These are phyloP conservation scores for Fusarium euwallaceae DNA, from an alignment of 2,329 filamentous ascomycete genomes.

Conservation along the genomic window DNA sequence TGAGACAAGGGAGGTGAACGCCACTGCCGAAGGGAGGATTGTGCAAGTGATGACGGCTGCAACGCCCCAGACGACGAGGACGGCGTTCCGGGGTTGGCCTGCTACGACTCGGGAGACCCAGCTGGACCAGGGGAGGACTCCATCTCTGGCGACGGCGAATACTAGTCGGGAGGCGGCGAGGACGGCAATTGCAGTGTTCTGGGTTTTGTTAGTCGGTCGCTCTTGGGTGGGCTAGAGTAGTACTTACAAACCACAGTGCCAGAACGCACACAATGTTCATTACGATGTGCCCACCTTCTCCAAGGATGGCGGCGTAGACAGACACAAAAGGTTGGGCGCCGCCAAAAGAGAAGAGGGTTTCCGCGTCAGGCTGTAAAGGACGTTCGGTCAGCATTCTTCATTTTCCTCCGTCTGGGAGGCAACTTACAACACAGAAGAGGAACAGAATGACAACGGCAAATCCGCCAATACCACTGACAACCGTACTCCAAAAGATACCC, in stretches of 20 bases:
- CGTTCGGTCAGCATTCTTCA: rapidly evolving
- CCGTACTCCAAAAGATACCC: conserved; percentile 72
- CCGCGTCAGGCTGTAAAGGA: conserved; percentile 59
- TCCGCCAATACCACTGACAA: conserved; percentile 68
- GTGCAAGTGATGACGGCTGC: conserved; percentile 69
- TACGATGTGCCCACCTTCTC: conserved; percentile 68
- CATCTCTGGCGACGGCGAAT: conserved; percentile 72
- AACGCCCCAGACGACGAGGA: conserved; percentile 69
- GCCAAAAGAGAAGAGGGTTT: conserved; percentile 65
- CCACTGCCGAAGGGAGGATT: conserved; percentile 67
- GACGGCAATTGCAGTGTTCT: conserved; percentile 71
- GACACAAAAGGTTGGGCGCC: conserved; percentile 71
- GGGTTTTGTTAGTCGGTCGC: not conserved
- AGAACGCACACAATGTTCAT: conserved; percentile 71
- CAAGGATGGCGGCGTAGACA: conserved; percentile 69
- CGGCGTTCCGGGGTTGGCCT: conserved; percentile 71
- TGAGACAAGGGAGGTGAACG: conserved; percentile 67
- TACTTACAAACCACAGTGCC: conserved; percentile 63
- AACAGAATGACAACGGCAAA: conserved; percentile 69
- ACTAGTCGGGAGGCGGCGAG: conserved; percentile 72
- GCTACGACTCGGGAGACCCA: conserved; percentile 68
- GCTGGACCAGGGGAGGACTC: conserved; percentile 69
- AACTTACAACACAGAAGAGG: conserved; percentile 66
- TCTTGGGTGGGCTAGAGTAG: no score
- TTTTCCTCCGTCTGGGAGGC: rapidly evolving